Evolutionary conservation across 495 filamentous ascomycete species (phyloP), one percentile per base, ranked within the genome.

Genomic region (Cryomyces minteri): DNA sequence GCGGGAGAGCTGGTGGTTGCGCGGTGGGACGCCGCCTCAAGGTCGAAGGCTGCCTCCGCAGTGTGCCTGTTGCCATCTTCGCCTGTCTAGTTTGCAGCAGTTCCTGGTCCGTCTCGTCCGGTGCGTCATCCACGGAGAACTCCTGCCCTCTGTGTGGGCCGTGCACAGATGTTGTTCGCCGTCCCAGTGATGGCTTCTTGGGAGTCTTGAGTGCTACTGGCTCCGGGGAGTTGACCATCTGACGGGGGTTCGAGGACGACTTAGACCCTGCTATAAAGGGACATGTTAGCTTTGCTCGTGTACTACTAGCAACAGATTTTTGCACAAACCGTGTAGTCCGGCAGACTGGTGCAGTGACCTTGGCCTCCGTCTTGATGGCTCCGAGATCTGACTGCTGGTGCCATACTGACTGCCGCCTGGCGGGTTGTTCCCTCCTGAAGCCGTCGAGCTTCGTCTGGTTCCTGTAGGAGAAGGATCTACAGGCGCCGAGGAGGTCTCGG

Each of bases 111-210:
- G 94, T 77, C 61, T 99, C 90, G 40, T 74, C 69, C 25, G 79
- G 71, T 58, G 83, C 86, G 60, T 99, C 90, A 54, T 99, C 90
- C 18, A 84, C 87, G 6, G 88, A 94, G 61, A 95, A 99, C 50
- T 84, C 76, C 57, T 85, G 84, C 10, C 86, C 82, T 50, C 80
- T 79, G 51, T 88, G 76, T 12, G 84, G 86, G 11, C 72, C 69
- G 47, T 76, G 70, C 6, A 77, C 80, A n/a, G 80, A 81, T 31
- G 85, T 84, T 50, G 76, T 68, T 41, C 83, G 73, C 43, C 83
- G 80, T 39, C 73, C 56, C 61, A 86, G 72, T 25, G 70, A 56
- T 9, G 82, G 84, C 57, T 84, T 87, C 54, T 75, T 78, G n/a
- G 76, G 67, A 48, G 69, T 73, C 49, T 68, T 38, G 34, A 38